Evolutionary conservation across 768 basidiomycete genomes (phyloP).

Genomic region (Podaxis sp.): DNA sequence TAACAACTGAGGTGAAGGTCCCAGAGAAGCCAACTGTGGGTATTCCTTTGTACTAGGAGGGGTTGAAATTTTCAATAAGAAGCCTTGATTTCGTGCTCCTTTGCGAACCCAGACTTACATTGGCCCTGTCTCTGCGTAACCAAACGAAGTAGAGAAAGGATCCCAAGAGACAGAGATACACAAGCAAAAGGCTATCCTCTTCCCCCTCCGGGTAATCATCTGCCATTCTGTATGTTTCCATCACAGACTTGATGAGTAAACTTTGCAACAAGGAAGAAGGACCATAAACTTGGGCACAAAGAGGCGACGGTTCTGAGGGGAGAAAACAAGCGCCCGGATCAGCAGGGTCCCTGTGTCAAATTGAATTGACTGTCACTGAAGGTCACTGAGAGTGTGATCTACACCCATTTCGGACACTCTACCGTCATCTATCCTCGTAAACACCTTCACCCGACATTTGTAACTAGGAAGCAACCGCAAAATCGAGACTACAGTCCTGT

Average conservation of each 20-base stretch:
- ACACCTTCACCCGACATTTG: not conserved
- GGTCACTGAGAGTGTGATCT: no score
- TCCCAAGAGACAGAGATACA: slow-evolving; percentile 7
- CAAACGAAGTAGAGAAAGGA: slow-evolving; percentile 6
- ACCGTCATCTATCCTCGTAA: not conserved
- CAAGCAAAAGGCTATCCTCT: slow-evolving; percentile 13
- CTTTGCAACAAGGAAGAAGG: not conserved
- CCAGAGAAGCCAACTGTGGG: slow-evolving; percentile 11
- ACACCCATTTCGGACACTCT: not conserved
- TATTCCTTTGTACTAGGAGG: slow-evolving; percentile 5
- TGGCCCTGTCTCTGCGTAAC: slow-evolving; percentile 9
- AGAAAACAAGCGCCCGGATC: not conserved
- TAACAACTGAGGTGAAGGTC: slow-evolving; percentile 1
- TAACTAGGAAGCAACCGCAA: not conserved
- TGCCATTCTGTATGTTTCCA: not conserved
- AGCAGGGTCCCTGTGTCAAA: not conserved
- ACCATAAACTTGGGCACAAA: not conserved
- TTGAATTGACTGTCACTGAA: no score
- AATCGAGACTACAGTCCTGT: not conserved
- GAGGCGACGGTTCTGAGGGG: no score
- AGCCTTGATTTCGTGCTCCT: not conserved
- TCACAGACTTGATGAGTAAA: not conserved
- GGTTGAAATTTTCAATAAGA: not conserved
- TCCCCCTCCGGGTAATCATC: not conserved
- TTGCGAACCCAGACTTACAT: not conserved